Base-by-base conservation (phyloP, 23 red algal species). In the Cyanidioschyzon merolae region DNA sequence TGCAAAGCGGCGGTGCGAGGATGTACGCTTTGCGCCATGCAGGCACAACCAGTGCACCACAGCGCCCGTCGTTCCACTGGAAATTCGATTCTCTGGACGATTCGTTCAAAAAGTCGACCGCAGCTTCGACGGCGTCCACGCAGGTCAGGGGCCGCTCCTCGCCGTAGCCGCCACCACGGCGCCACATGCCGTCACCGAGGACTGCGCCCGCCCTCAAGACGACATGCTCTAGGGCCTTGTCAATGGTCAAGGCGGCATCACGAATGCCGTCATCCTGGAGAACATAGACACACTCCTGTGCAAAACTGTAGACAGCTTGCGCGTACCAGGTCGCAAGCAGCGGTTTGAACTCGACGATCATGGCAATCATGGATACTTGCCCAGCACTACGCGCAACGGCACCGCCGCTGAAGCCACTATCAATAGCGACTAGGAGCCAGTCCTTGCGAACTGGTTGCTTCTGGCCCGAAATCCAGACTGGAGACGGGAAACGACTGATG, bases 161-260 rank as follows among this genome's bases (percentile, higher is more conserved):
- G 63, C 63, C 63, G 63, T 32, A 32, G 63, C 63, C 63, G 29
- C 63, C 63, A 15, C n/a, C 63, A 27, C 63, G 63, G 3, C 63
- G 63, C 63, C 63, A 71, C 63, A 71, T 25, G 29, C 63, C 63
- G 30, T 71, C 63, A 27, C 63, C 63, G 12, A 71, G 12, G 29
- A 71, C 7, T 7, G 7, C 12, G 63, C 63, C 63, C 2, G 7
- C 29, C 3, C 29, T 7, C 3, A 71, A 27, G 21, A 32, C 29
- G 16, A 71, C 63, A 27, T 35, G n/a, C n/a, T 71, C 63, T 12
- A 35, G 7, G 12, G 32, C 63, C 7, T 27, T 25, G 63, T 35
- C 63, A 25, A 71, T 35, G 12, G 21, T 27, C n/a, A 35, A 7
- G 21, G 63, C 29, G 2, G 32, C 63, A 71, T 35, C 63, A 3